These are phyloP conservation scores for Juglanconis sp. DNA, from an alignment of 2,329 filamentous ascomycete genomes.

Conservation along the genomic window DNA sequence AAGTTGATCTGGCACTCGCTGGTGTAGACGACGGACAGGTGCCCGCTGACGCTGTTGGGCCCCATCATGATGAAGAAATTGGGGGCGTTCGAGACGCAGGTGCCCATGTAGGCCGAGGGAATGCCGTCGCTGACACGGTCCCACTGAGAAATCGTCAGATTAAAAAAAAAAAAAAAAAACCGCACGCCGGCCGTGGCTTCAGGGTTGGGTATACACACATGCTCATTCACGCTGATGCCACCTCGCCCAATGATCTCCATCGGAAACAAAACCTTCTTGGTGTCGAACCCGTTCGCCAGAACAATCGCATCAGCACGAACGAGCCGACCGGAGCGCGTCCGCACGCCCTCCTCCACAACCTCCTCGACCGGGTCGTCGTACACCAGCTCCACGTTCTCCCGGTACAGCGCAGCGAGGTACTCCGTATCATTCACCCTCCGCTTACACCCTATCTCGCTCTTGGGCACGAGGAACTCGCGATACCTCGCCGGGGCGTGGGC, in stretches of 20 bases:
- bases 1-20: constrained; percentile 52
- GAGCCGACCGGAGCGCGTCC: constrained; percentile 18
- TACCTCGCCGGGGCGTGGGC: constrained; percentile 26
- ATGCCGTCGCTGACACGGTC: constrained; percentile 23
- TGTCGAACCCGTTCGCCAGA: constrained; percentile 27
- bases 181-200: no score
- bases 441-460: constrained; percentile 33
- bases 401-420: constrained; percentile 29
- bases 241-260: constrained; percentile 26
- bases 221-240: constrained; percentile 22
- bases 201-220: no score
- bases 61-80: constrained; percentile 29
- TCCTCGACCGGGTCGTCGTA: constrained; percentile 22
- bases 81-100: constrained; percentile 27
- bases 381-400: constrained; percentile 28
- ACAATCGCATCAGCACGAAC: constrained; percentile 26
- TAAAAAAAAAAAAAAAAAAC: no score
- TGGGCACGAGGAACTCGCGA: constrained; percentile 25
- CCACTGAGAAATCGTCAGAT: background rate
- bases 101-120: constrained; percentile 30
- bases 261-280: constrained; percentile 25
- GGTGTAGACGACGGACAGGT: constrained; percentile 47
- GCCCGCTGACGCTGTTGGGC: constrained; percentile 37
- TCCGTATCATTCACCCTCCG: constrained; percentile 32
- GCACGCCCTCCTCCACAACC: constrained; percentile 25